Evolutionary conservation across 2,329 filamentous ascomycete genomes (phyloP).

Genomic region (Coccinonectria pachysandricola): DNA sequence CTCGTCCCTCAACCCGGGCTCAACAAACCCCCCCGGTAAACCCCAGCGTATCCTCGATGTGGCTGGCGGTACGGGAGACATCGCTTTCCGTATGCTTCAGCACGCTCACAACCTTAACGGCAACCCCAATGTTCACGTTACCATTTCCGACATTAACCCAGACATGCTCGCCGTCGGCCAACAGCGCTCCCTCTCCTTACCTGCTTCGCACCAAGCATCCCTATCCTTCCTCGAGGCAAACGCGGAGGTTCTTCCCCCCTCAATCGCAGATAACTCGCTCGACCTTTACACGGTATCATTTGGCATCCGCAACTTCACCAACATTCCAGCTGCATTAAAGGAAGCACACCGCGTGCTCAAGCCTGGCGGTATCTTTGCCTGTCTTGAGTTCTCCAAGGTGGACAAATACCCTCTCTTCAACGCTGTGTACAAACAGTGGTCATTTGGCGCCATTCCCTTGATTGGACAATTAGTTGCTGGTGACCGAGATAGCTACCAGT

Average conservation of each 20-base stretch:
- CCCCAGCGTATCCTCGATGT: constrained; percentile 81
- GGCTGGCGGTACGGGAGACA: constrained; percentile 93
- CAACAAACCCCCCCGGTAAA: constrained; percentile 30
- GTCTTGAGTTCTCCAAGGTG: constrained; percentile 83
- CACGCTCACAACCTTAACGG: constrained; percentile 70
- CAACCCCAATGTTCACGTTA: constrained; percentile 73
- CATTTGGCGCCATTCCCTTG: constrained; percentile 84
- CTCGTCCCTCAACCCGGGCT: constrained; percentile 76
- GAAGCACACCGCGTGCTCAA: constrained; percentile 85
- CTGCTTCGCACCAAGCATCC: constrained; percentile 43
- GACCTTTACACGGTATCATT: constrained; percentile 98
- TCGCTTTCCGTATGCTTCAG: constrained; percentile 91
- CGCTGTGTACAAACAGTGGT: constrained; percentile 88
- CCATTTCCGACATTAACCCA: constrained; percentile 91
- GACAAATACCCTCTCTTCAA: constrained; percentile 71
- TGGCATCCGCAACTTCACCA: constrained; percentile 92
- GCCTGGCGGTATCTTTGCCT: constrained; percentile 92
- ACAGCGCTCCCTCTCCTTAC: constrained; percentile 57
- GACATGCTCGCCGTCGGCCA: constrained; percentile 86
- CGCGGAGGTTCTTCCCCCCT: constrained; percentile 60
- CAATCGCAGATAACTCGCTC: constrained; percentile 59
- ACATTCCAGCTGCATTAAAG: constrained; percentile 71
- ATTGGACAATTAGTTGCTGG: constrained; percentile 93
- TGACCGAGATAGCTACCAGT: constrained; percentile 94
- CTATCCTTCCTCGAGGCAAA: constrained; percentile 80